Evolutionary conservation across 495 filamentous ascomycete species (phyloP).

Genomic region (Podospora comata): DNA sequence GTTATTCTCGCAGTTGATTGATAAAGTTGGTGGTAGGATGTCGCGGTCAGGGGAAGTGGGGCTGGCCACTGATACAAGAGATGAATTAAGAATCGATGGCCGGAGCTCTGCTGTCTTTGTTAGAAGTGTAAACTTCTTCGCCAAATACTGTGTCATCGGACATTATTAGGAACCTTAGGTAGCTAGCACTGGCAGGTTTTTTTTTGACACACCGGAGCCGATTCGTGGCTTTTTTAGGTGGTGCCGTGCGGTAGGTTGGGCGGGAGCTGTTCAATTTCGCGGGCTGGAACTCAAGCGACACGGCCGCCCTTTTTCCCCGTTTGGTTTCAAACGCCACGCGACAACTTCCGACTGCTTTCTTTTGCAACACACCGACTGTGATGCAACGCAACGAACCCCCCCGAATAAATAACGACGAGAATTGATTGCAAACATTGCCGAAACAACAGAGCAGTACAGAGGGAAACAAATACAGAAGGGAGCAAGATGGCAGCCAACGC

Average conservation of each 20-base stretch:
- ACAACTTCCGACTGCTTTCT: slow-evolving; percentile 2
- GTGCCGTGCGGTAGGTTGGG: too few species aligned
- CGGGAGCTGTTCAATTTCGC: slow-evolving; percentile 6
- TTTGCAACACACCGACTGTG: not conserved
- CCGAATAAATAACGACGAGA: not conserved
- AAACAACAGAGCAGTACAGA: not conserved
- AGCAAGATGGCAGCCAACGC: slow-evolving; percentile 46
- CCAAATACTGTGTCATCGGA: not conserved
- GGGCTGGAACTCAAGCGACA: too few species aligned
- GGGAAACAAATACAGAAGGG: not conserved
- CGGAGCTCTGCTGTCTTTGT: not conserved
- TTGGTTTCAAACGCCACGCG: slow-evolving; percentile 11
- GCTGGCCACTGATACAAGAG: too few species aligned
- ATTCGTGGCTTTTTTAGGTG: not conserved
- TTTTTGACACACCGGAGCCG: not conserved
- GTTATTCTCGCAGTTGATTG: too few species aligned
- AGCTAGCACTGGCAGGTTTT: too few species aligned
- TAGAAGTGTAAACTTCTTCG: not conserved
- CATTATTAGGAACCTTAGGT: too few species aligned
- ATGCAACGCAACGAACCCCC: slow-evolving; percentile 4
- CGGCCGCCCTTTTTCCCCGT: not conserved
- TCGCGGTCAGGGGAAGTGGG: too few species aligned
- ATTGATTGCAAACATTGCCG: not conserved
- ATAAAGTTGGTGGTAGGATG: too few species aligned
- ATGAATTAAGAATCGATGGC: not conserved